These are phyloP conservation scores for Cadophora luteo-olivacea DNA, from an alignment of 2,329 filamentous ascomycete genomes.

Conservation along the genomic window DNA sequence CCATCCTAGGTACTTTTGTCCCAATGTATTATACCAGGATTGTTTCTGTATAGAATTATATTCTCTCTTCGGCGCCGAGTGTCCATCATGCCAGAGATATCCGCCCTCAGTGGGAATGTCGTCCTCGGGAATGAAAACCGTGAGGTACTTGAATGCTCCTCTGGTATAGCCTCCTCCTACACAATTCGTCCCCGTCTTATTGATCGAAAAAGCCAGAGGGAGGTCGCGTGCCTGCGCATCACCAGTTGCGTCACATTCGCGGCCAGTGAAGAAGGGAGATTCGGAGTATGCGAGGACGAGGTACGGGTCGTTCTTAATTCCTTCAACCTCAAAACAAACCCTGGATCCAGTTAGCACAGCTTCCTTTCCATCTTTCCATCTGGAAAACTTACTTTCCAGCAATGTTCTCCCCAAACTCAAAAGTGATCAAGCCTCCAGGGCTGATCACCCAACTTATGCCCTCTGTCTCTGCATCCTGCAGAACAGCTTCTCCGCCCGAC, in stretches of 20 bases:
- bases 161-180: conserved; percentile 46
- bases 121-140: conserved; percentile 43
- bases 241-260: conserved; percentile 46
- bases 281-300: conserved; percentile 48
- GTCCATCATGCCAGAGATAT: conserved; percentile 35
- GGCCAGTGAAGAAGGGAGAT: conserved; percentile 46
- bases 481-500: conserved; percentile 28
- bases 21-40: conserved; percentile 29
- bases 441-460: conserved; percentile 31
- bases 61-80: conserved; percentile 20
- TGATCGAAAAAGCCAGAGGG: conserved; percentile 43
- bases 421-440: conserved; percentile 46
- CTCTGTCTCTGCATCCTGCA: conserved; percentile 27
- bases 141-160: conserved; percentile 51
- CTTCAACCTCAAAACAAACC: conserved; percentile 46
- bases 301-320: conserved; percentile 42
- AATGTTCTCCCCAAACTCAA: conserved; percentile 51
- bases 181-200: conserved; percentile 44
- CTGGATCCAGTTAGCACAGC: conserved; percentile 34
- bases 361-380: not conserved
- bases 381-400: conserved; percentile 45
- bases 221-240: conserved; percentile 44
- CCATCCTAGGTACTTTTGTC: conserved; percentile 34
- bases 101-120: conserved; percentile 35
- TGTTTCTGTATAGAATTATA: not conserved